Conservation (phyloP, 164 flowering plant species). For the Paratinospora sagittata region DNA sequence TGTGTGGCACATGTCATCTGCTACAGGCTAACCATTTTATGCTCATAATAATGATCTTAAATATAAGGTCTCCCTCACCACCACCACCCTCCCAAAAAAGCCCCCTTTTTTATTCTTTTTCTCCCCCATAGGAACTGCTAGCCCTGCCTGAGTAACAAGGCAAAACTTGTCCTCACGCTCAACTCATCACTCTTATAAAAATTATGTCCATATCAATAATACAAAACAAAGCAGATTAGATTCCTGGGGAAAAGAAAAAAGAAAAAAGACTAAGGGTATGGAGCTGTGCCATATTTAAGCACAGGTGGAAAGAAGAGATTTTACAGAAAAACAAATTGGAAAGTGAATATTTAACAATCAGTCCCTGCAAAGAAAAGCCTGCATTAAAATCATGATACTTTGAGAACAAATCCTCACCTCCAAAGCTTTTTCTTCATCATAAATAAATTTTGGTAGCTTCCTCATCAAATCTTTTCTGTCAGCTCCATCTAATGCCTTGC, state of each 20-base stretch:
- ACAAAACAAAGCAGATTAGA: too few relatives aligned
- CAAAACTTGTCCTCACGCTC: too few relatives aligned
- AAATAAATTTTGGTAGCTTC: conserved; percentile 83
- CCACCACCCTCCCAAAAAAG: too few relatives aligned
- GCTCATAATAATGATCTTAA: too few relatives aligned
- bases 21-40: too few relatives aligned
- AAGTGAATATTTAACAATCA: background rate
- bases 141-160: too few relatives aligned
- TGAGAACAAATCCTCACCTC: conserved; percentile 51
- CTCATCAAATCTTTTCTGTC: conserved; percentile 83
- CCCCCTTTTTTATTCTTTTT: too few relatives aligned
- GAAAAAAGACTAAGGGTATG: background rate
- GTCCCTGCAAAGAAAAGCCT: background rate
- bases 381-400: background rate
- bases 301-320: background rate
- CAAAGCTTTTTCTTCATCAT: conserved; percentile 91
- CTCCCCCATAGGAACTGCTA: too few relatives aligned
- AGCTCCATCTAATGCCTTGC: conserved; percentile 71
- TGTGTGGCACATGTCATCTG: too few relatives aligned
- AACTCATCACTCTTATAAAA: too few relatives aligned
- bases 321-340: background rate
- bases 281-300: background rate
- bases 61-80: too few relatives aligned
- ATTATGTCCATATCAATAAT: too few relatives aligned
- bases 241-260: background rate